Evolutionary conservation across 108 stramenopile genomes (phyloP).

Genomic region (Nitzschia inconspicua): DNA sequence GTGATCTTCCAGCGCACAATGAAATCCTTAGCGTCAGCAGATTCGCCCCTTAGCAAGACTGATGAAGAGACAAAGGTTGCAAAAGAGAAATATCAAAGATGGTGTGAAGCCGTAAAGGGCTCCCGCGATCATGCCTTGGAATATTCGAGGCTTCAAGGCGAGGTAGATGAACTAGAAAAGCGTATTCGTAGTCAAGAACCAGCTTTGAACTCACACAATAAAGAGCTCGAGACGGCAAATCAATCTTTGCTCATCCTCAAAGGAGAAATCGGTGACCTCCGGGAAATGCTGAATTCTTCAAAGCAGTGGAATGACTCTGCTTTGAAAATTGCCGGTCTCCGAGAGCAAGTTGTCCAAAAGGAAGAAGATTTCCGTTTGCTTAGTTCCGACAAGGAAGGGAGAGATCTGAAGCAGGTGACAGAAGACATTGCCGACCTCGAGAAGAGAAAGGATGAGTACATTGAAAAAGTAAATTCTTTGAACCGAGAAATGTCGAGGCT

Average conservation of each 20-base stretch:
- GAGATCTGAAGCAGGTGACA: slow-evolving; percentile 67
- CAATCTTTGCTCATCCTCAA: slow-evolving; percentile 16
- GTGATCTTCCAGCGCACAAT: slow-evolving; percentile 4
- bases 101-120: slow-evolving; percentile 33
- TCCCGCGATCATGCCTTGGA: slow-evolving; percentile 40
- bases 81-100: slow-evolving; percentile 38
- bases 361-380: slow-evolving; percentile 36
- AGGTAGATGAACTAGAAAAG: slow-evolving; percentile 49
- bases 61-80: slow-evolving; percentile 36
- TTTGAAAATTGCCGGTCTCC: slow-evolving; percentile 34
- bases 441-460: slow-evolving; percentile 55
- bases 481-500: slow-evolving; percentile 48
- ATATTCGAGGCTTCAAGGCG: slow-evolving; percentile 41
- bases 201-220: slow-evolving; percentile 18
- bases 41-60: slow-evolving; percentile 19
- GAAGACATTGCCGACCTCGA: slow-evolving; percentile 39
- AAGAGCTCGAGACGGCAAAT: slow-evolving; percentile 31
- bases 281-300: slow-evolving; percentile 45
- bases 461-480: slow-evolving; percentile 12
- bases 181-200: slow-evolving; percentile 30
- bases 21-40: slow-evolving; percentile 1
- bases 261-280: slow-evolving; percentile 36
- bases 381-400: slow-evolving; percentile 22
- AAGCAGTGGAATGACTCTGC: slow-evolving; percentile 43
- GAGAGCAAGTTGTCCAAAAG: slow-evolving; percentile 52